Percentiles rank a stretch among this genome's conserved stretches.
Conservation (phyloP, 1,284 basidiomycete species). For the Tylopilus sp. region DNA sequence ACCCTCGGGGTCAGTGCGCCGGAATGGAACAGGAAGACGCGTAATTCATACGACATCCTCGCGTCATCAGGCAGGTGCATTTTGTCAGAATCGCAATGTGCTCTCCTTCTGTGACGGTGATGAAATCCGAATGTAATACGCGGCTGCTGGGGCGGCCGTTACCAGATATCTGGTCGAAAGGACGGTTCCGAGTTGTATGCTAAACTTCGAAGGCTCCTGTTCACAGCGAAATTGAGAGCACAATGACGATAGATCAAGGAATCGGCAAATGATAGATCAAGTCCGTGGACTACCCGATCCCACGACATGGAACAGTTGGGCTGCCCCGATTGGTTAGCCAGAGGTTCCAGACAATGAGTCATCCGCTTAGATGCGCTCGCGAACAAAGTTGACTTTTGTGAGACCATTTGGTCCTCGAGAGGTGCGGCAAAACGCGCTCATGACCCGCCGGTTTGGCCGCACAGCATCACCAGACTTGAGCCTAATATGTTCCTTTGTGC, state of each 20-base stretch:
- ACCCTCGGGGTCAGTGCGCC: constrained; percentile 16
- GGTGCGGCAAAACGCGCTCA: background rate
- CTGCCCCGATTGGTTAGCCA: background rate
- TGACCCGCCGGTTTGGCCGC: no score
- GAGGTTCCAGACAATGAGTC: background rate
- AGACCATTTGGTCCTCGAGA: background rate
- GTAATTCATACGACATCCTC: background rate
- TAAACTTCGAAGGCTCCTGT: constrained; percentile 8
- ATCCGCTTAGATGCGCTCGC: constrained; percentile 3
- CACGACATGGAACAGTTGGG: constrained; percentile 15
- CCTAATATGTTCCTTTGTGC: no score
- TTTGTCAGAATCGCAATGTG: constrained; percentile 54
- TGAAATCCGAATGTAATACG: constrained; percentile 77
- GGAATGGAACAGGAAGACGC: background rate
- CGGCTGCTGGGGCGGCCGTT: constrained; percentile 32
- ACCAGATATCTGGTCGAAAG: constrained; percentile 13
- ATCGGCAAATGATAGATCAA: background rate
- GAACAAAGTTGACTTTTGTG: constrained; percentile 17
- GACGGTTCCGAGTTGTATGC: constrained; percentile 14
- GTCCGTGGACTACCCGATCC: constrained; percentile 2
- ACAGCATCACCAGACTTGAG: background rate
- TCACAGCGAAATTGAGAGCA: background rate
- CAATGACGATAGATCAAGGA: background rate
- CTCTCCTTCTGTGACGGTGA: constrained; percentile 74
- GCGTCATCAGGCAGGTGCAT: background rate